Conservation (phyloP, 257 asterid species). For the Penstemon davidsonii region DNA sequence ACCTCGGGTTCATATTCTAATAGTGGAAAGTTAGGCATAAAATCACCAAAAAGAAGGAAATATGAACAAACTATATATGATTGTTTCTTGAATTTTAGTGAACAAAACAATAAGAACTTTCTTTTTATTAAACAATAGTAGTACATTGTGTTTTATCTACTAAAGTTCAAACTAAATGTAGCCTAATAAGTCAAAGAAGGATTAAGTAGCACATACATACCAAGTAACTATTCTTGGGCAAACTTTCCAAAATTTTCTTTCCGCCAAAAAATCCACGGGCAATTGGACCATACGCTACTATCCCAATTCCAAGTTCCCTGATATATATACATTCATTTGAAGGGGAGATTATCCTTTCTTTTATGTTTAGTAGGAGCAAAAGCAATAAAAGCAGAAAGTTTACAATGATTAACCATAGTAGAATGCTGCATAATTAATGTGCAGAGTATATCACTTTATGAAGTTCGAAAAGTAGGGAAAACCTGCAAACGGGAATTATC, state of each 20-base stretch:
- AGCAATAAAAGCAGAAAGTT: background rate
- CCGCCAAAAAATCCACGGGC: slow-evolving; percentile 59
- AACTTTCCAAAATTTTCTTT: slow-evolving; percentile 44
- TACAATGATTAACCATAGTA: background rate
- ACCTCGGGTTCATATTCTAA: slow-evolving; percentile 43
- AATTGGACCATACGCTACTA: background rate
- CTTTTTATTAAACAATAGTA: too few species aligned
- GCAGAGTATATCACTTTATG: background rate
- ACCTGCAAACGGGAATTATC: slow-evolving; percentile 33
- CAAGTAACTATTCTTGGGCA: slow-evolving; percentile 43
- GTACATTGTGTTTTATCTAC: too few species aligned
- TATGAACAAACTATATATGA: background rate
- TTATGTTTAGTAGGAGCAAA: background rate
- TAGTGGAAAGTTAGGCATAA: slow-evolving; percentile 6
- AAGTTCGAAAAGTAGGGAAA: slow-evolving; percentile 8
- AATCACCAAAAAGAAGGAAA: background rate
- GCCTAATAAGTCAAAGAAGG: background rate
- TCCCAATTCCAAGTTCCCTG: too few species aligned
- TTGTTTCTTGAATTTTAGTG: too few species aligned
- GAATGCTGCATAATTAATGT: slow-evolving; percentile 9
- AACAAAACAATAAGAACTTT: background rate
- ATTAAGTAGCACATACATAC: slow-evolving; percentile 26
- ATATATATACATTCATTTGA: too few species aligned
- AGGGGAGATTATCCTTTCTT: background rate
- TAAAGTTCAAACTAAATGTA: too few species aligned